Base-by-base conservation (phyloP, 345 rosid genomes). In the Mercurialis annua region DNA sequence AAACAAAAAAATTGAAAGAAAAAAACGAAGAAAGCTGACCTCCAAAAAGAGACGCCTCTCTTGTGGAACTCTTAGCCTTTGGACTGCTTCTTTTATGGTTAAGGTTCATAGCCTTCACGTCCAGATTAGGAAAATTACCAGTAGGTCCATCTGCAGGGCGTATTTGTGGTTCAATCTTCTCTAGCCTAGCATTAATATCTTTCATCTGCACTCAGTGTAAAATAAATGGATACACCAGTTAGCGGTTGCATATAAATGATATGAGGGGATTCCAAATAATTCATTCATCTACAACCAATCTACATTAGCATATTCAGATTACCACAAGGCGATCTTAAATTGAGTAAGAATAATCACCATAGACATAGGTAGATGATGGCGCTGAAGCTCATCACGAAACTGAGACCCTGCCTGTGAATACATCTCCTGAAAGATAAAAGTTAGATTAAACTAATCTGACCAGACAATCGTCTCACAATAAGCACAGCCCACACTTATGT, bases 331-430 rank as follows among this genome's bases (percentile, higher is more conserved):
- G 57, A 42, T 15, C 49, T 21, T 21, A 62, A 4, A n/a, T n/a
- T 31, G 23, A 14, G 44, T 50, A 20, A 73, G 74, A n/a, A 82
- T 61, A 69, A 46, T 74, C 79, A 91, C 99, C 99, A 89, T 85
- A 62, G 84, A 83, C 43, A 81, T 77, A 60, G 99, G 93, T 81
- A 94, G 91, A 72, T 87, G 78, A 76, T 94, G 86, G 29, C 98
- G 98, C 54, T 89, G 93, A 81, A 94, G 97, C 81, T 94, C 99
- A 68, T 94, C 99, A 21, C 95, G 96, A 71, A 94, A 92, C 63
- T 94, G 99, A 75, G 85, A 62, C 56, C 99, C 99, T 17, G 87
- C 92, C 68, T 90, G 97, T 17, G 75, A 69, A 62, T 94, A 92
- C 99, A 94, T 94, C 71, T 91, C 99, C 99, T 94, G 90, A 54